Evolutionary conservation across 139 green algal species (phyloP), one percentile per base, ranked within the genome.

Genomic region (Micractinium sp.): DNA sequence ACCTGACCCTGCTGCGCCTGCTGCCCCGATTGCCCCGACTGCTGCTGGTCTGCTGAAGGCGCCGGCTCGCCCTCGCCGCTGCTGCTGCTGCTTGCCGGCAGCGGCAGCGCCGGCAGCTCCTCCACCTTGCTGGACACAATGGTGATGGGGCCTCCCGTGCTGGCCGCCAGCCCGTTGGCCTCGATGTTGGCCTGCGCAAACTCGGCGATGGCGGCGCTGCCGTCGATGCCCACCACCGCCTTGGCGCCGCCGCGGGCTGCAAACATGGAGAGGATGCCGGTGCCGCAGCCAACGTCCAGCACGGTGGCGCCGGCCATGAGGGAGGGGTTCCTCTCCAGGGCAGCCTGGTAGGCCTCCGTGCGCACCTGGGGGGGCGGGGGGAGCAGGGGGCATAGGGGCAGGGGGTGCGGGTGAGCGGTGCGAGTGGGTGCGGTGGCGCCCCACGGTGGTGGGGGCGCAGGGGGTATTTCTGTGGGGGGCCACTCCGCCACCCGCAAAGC

Each of bases 271-370:
- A 99, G 93, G 85, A 99, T 98, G 84, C 95, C 97, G 1, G 97
- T 99, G 81, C 97, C 97, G 87, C 97, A 99, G 29, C 97, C 97
- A 18, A 99, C 95, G 92, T 99, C 97, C 87, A 99, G 86, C 38
- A 99, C 96, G 0, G 18, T 69, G 7, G 95, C 93, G 15, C 93
- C 96, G 0, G 87, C 61, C 15, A 99, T 35, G 20, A 99, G 93
- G 0, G 23, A 27, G 0, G 94, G 94, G 91, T 99, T 99, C 38
- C 81, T 20, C 90, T 96, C 92, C 69, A 99, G 83, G 1, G 97
- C 97, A 18, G 88, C 84, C 23, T 91, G 93, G 87, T 99, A 99
- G 0, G 95, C 94, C 69, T 96, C 88, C 5, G 96, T 99, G 61
- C 96, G 92, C 1, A 93, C 94, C 94, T 97, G 94, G 61, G 85